These are phyloP conservation scores for Peronosclerospora sorghi DNA, from an alignment of 352 stramenopile species.

Conservation along the genomic window DNA sequence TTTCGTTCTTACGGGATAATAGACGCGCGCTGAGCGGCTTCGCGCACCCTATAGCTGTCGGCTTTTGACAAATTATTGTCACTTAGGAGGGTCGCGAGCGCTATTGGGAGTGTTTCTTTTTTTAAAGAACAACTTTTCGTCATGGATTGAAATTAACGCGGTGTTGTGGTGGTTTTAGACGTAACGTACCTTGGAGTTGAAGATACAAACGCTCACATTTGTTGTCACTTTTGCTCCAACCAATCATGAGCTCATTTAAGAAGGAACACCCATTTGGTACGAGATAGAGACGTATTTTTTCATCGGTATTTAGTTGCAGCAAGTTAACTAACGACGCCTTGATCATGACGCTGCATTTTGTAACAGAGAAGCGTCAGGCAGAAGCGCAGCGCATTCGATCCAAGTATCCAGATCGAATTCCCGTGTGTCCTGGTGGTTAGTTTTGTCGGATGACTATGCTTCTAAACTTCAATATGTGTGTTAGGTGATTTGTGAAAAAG, in stretches of 20 bases:
- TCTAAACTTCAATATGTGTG: neutral
- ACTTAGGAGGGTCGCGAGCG: too few relatives aligned
- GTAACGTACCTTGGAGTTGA: constrained; percentile 11
- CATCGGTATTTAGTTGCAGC: neutral
- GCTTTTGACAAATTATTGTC: too few relatives aligned
- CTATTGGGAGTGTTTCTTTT: too few relatives aligned
- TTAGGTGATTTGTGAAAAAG: constrained; percentile 89
- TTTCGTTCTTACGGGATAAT: too few relatives aligned
- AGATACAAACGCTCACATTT: constrained; percentile 4
- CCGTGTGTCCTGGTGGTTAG: constrained; percentile 36
- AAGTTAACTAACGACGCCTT: constrained; percentile 11
- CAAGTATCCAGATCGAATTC: constrained; percentile 98
- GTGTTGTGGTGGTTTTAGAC: constrained; percentile 8
- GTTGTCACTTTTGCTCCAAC: constrained; percentile 3
- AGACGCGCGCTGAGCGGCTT: too few relatives aligned
- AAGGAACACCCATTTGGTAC: constrained; percentile 84
- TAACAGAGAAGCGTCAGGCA: constrained; percentile 91
- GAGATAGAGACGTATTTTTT: constrained; percentile 4
- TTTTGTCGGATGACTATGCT: neutral
- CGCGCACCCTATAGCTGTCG: too few relatives aligned
- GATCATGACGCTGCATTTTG: constrained; percentile 2
- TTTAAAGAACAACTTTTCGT: too few relatives aligned
- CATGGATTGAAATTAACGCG: constrained; percentile 11
- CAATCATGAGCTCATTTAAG: constrained; percentile 83
- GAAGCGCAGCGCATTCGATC: constrained; percentile 96